A percentile compares a stretch with the other conserved stretches of the same genome.
These are phyloP conservation scores for Nakazawaea pomicola DNA, from an alignment of 805 yeast species.

Conservation along the genomic window DNA sequence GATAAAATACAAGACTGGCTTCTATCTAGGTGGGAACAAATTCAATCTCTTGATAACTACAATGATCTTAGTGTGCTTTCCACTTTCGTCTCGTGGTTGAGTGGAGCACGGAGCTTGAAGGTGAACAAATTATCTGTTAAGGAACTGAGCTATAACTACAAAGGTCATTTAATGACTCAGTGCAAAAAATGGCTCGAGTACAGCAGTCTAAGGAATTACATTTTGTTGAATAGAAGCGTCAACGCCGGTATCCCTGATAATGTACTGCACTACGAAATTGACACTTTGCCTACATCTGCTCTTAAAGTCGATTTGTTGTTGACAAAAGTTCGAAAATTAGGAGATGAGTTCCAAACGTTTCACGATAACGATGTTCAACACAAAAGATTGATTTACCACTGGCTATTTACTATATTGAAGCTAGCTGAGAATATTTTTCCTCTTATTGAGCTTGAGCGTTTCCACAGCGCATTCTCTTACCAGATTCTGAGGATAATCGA, in stretches of 20 bases:
- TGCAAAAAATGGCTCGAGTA: background rate
- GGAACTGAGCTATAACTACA: slow-evolving; percentile 1
- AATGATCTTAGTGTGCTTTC: slow-evolving; percentile 21
- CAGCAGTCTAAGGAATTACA: background rate
- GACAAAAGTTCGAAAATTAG: background rate
- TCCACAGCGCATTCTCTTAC: background rate
- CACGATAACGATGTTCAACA: background rate
- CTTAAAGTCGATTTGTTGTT: slow-evolving; percentile 1
- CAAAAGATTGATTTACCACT: background rate
- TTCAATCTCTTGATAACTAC: slow-evolving; percentile 12
- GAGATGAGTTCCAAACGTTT: background rate
- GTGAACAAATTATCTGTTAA: background rate
- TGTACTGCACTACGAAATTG: background rate
- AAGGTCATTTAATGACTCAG: background rate
- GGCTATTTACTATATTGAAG: background rate
- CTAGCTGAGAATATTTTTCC: background rate
- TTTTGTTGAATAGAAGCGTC: background rate
- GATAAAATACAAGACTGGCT: slow-evolving; percentile 48
- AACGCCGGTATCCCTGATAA: background rate
- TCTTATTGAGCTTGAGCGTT: background rate
- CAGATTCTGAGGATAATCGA: background rate
- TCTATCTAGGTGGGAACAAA: slow-evolving; percentile 37
- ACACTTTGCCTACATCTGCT: background rate
- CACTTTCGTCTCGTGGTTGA: slow-evolving; percentile 40
- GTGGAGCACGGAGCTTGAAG: slow-evolving; percentile 19